Base-by-base conservation (phyloP, 2,329 filamentous ascomycete genomes). In the Xylariales sp. region DNA sequence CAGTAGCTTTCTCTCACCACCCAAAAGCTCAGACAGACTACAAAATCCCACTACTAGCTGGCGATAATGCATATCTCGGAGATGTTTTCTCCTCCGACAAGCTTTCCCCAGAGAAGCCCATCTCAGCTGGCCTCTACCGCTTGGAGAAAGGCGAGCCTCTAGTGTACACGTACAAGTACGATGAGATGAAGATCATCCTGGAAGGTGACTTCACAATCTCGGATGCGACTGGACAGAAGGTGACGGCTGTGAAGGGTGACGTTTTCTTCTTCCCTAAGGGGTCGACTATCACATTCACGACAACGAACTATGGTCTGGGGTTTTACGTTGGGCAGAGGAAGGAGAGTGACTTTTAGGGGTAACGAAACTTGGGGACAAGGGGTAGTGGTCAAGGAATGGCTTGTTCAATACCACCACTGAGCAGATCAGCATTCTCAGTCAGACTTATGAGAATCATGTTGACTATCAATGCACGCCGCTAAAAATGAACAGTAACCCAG, bases 141-240 rank as follows among this genome's bases (percentile, higher is more conserved):
- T 68, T 86, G 9, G 79, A 84, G 53, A 81, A 82, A 50, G 81
- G 82, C 51, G 78, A 78, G 3, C 77, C 80, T 2, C 70, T 86
- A 14, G 77, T 80, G 7, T 86, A 86, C 65, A 77, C 73, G 22
- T 86, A 86, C 62, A 78, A 70, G 29, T 86, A 85, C 61, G 75
- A 86, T 54, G 82, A 86, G 67, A 83, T 84, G 76, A 86, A 86
- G 68, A 82, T 86, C 56, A 81, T 86, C 48, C 62, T 86, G 8
- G 81, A 85, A 52, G 82, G 82, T 11, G 70, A 76, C 50, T 84
- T 80, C 54, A 74, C 78, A 46, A 83, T 86, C 52, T 68, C 67
- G 21, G 82, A 85, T 49, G 74, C 75, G 57, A 76, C 76, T 2
- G 82, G 80, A 27, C 65, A 71, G 49, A 74, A 71, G 49, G 78